phyloP scores from a whole-genome alignment of 441 rosid species.

The Iberis amara region DNA sequence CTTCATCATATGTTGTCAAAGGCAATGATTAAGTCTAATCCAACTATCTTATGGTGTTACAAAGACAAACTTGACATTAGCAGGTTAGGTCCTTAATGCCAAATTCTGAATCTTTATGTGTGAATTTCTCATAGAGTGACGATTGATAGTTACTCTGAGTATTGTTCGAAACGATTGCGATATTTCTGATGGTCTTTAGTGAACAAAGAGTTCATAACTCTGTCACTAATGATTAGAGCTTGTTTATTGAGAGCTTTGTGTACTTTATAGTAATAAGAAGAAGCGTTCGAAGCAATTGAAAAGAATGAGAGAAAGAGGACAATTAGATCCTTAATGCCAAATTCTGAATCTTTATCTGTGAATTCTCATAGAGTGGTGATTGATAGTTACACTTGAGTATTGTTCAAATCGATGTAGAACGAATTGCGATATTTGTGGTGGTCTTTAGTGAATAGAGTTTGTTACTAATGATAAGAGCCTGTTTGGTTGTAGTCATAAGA shows the following conservation, averaged over 20 bases:
- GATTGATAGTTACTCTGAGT: background rate
- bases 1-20: constrained; percentile 82
- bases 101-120: constrained; percentile 4
- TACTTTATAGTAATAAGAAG: constrained; percentile 65
- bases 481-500: constrained; percentile 69
- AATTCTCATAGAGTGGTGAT: constrained; percentile 1
- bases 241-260: constrained; percentile 1
- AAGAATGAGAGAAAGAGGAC: constrained; percentile 79
- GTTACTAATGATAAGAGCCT: too few relatives aligned
- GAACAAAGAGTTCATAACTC: constrained; percentile 3
- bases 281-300: constrained; percentile 84
- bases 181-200: too few relatives aligned
- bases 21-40: constrained; percentile 63
- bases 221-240: background rate
- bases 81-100: constrained; percentile 47
- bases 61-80: constrained; percentile 91
- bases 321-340: constrained; percentile 50
- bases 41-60: constrained; percentile 89
- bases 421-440: too few relatives aligned
- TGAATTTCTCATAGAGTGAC: background rate
- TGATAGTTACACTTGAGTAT: background rate
- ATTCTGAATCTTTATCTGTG: background rate
- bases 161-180: background rate
- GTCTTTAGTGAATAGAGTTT: background rate
- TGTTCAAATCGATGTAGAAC: too few relatives aligned